Conservation (phyloP, 1,284 basidiomycete species). For the Spongispora temasekensis region DNA sequence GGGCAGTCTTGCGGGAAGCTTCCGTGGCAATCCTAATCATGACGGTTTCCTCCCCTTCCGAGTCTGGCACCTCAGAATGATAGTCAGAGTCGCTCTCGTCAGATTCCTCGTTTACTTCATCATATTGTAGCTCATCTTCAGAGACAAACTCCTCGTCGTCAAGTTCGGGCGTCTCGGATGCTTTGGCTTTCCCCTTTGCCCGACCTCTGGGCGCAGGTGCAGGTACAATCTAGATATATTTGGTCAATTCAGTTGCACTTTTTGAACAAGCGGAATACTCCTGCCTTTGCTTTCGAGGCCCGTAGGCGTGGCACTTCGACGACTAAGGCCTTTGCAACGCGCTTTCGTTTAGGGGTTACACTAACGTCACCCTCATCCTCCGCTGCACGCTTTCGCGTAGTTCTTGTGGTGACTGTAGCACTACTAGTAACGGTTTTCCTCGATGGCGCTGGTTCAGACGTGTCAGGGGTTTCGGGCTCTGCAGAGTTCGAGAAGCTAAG, state of each 20-base stretch:
- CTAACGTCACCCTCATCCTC: slow-evolving; percentile 30
- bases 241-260: slow-evolving; percentile 12
- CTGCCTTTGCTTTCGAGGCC: slow-evolving; percentile 40
- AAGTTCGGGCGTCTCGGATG: slow-evolving; percentile 27
- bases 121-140: slow-evolving; percentile 43
- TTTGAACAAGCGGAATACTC: slow-evolving; percentile 8
- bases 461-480: slow-evolving; percentile 42
- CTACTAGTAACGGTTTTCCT: slow-evolving; percentile 9
- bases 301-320: slow-evolving; percentile 46
- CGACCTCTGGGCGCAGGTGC: slow-evolving; percentile 10
- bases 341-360: slow-evolving; percentile 46
- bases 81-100: slow-evolving; percentile 63
- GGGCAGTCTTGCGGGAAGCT: slow-evolving; percentile 49
- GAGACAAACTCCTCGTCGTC: slow-evolving; percentile 35
- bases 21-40: slow-evolving; percentile 60
- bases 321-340: slow-evolving; percentile 41
- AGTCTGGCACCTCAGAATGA: slow-evolving; percentile 20
- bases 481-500: slow-evolving; percentile 27
- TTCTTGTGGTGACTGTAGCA: slow-evolving; percentile 14
- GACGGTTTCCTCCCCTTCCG: slow-evolving; percentile 46
- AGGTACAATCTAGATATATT: slow-evolving; percentile 13
- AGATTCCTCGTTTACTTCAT: slow-evolving; percentile 48
- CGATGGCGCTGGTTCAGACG: slow-evolving; percentile 35
- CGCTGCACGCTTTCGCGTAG: slow-evolving; percentile 34
- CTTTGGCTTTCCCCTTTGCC: slow-evolving; percentile 42